Evolutionary conservation across 2,329 filamentous ascomycete species (phyloP).

Genomic region (Penicillium sp.): DNA sequence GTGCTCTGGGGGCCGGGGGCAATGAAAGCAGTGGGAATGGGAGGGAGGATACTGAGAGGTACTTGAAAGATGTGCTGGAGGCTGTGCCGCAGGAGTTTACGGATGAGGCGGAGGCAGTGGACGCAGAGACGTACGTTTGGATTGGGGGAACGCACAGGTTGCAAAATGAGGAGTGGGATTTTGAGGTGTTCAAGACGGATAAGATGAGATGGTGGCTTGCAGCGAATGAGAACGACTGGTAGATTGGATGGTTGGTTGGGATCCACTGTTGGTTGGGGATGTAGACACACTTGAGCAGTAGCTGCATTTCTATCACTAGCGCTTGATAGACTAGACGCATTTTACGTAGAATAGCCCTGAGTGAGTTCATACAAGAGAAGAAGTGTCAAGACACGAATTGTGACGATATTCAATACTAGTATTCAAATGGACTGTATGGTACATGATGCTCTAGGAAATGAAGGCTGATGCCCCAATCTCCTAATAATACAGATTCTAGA

Average conservation of each 20-base stretch:
- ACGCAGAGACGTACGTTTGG: constrained; percentile 71
- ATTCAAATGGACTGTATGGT: constrained; percentile 23
- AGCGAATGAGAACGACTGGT: constrained; percentile 50
- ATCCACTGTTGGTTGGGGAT: no score
- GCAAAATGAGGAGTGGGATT: constrained; percentile 84
- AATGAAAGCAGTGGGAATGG: not conserved
- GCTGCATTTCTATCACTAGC: not conserved
- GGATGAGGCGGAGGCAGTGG: constrained; percentile 51
- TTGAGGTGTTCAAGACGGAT: constrained; percentile 77
- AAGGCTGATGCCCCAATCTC: constrained; percentile 14
- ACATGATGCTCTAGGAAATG: constrained; percentile 28
- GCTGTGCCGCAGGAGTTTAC: constrained; percentile 59
- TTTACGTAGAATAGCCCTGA: not conserved
- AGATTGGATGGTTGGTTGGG: constrained; percentile 1
- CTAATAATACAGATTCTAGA: constrained; percentile 17
- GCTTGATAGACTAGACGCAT: not conserved
- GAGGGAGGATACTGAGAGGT: constrained; percentile 34
- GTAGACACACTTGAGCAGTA: not conserved
- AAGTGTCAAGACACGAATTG: not conserved
- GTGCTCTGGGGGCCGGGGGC: constrained; percentile 4
- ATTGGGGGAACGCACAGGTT: constrained; percentile 54
- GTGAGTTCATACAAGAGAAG: not conserved
- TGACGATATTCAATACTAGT: not conserved
- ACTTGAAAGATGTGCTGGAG: constrained; percentile 46
- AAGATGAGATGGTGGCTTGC: constrained; percentile 69